Evolutionary conservation across 306 rosid species (phyloP).

Genomic region (Quercus robur): DNA sequence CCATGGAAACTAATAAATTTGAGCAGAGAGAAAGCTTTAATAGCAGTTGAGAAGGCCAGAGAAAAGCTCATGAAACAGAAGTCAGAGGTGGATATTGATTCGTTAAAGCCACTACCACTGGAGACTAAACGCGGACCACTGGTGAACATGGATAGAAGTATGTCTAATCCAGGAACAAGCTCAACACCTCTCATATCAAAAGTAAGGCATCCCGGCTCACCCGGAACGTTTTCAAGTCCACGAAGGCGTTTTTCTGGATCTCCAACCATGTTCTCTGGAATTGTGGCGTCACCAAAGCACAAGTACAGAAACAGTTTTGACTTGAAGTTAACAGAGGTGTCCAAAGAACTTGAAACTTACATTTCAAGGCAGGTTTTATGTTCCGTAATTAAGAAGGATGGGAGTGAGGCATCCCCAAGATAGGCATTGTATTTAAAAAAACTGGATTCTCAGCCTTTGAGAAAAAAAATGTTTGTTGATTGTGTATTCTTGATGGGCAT

Average conservation of each 20-base stretch:
- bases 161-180: conserved; percentile 32
- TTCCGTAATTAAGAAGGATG: conserved; percentile 81
- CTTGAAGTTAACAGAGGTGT: conserved; percentile 78
- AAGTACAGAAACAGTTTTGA: conserved; percentile 80
- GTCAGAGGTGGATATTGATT: conserved; percentile 36
- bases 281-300: conserved; percentile 62
- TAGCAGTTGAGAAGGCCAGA: conserved; percentile 84
- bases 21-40: conserved; percentile 75
- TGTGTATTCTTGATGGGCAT: conserved; percentile 21
- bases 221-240: conserved; percentile 74
- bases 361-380: conserved; percentile 87
- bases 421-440: conserved; percentile 24
- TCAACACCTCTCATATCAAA: conserved; percentile 39
- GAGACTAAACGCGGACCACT: conserved; percentile 66
- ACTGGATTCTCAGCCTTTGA: conserved; percentile 62
- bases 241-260: conserved; percentile 83
- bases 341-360: conserved; percentile 93
- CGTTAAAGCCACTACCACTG: conserved; percentile 70
- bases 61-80: conserved; percentile 59
- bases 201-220: conserved; percentile 48
- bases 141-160: conserved; percentile 28
- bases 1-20: conserved; percentile 84
- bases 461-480: conserved; percentile 37
- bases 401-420: conserved; percentile 58
- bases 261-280: conserved; percentile 41